Conservation (phyloP, 768 basidiomycete genomes). For the Melanogaster broomeanus region DNA sequence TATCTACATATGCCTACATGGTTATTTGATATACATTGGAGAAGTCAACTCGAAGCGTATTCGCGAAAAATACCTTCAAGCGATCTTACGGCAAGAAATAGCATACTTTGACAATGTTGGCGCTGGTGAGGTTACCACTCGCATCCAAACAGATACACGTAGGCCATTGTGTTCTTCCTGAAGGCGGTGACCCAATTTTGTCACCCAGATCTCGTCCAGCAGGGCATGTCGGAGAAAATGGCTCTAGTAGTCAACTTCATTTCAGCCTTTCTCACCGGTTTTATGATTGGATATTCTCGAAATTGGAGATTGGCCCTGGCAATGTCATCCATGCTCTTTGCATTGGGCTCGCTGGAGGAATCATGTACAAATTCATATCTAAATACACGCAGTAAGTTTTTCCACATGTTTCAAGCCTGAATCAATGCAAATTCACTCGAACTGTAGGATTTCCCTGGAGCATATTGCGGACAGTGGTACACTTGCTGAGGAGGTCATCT, state of each 20-base stretch:
- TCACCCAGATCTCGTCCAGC: conserved; percentile 85
- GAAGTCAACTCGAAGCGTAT: conserved; percentile 84
- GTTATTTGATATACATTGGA: conserved; percentile 67
- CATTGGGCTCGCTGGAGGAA: conserved; percentile 68
- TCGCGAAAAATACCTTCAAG: conserved; percentile 77
- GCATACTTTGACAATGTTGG: conserved; percentile 91
- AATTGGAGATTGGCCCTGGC: conserved; percentile 86
- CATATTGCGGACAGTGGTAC: conserved; percentile 78
- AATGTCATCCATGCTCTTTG: conserved; percentile 82
- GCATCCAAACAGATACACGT: conserved; percentile 90
- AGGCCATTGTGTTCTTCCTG: conserved; percentile 26
- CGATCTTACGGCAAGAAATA: conserved; percentile 84
- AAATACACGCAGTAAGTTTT: conserved; percentile 62
- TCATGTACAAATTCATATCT: conserved; percentile 71
- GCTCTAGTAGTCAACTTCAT: conserved; percentile 66
- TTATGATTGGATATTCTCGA: conserved; percentile 67
- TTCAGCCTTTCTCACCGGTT: conserved; percentile 77
- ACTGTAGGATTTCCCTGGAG: conserved; percentile 60
- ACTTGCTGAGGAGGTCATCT: conserved; percentile 91
- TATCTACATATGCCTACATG: conserved; percentile 76
- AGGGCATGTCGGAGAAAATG: conserved; percentile 90
- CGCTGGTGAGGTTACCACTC: conserved; percentile 90
- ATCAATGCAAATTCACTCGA: conserved; percentile 1
- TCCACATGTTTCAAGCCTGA: background rate
- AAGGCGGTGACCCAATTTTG: background rate